A percentile compares a stretch with the other conserved stretches of the same genome.
phyloP scores from a whole-genome alignment of 2,329 filamentous ascomycete species.

The Sclerotinia trifoliorum region DNA sequence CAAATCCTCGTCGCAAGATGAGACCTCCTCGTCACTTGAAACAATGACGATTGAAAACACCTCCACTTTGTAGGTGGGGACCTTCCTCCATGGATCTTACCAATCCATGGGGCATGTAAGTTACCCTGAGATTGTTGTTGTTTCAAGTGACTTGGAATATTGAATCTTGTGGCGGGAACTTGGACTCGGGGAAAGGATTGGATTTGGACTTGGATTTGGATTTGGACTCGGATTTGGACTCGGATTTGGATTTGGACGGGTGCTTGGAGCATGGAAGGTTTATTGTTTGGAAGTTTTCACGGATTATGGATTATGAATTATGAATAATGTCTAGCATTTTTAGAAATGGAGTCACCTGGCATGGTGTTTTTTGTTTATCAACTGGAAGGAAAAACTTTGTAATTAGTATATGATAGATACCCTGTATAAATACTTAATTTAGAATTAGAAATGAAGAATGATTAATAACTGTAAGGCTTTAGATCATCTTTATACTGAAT shows the following conservation, averaged over 20 bases:
- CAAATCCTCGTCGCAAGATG: background rate
- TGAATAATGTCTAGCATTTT: background rate
- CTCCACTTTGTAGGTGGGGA: constrained; percentile 17
- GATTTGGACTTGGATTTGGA: background rate
- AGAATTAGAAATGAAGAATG: background rate
- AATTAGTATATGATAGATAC: constrained; percentile 1
- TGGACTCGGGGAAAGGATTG: background rate
- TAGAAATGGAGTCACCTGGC: background rate
- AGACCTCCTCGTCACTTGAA: constrained; percentile 10
- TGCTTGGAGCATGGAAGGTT: background rate
- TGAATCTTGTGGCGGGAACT: background rate
- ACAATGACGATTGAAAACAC: constrained; percentile 12
- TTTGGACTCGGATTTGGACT: background rate
- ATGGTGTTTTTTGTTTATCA: background rate
- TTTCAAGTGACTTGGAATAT: background rate
- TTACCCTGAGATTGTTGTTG: background rate
- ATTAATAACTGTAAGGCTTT: background rate
- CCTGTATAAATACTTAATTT: constrained; percentile 16
- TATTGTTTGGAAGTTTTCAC: background rate
- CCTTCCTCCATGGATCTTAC: background rate
- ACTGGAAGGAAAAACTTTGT: background rate
- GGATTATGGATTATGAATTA: constrained; percentile 9
- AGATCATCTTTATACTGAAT: background rate
- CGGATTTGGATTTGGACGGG: background rate
- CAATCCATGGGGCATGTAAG: constrained; percentile 13